A percentile compares a stretch with the other conserved stretches of the same genome.
Evolutionary conservation across 345 rosid species (phyloP).

Genomic region (Laguncularia racemosa): DNA sequence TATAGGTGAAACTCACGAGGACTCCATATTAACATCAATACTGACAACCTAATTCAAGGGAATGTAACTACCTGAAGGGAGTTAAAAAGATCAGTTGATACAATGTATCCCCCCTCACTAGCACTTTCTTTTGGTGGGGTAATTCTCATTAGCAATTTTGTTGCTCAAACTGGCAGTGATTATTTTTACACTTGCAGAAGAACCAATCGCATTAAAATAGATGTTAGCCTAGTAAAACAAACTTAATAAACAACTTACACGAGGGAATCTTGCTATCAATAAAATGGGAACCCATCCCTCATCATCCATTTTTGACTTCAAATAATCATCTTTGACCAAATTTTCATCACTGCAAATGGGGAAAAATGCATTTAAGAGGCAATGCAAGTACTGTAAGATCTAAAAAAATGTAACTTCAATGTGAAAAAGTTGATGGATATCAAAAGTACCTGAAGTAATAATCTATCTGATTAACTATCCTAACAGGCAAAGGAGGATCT

Average conservation of each 20-base stretch:
- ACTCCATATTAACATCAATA: too few species aligned
- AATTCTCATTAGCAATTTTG: too few species aligned
- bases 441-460: conserved; percentile 57
- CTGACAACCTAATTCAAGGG: too few species aligned
- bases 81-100: too few species aligned
- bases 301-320: conserved; percentile 19
- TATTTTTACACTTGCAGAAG: too few species aligned
- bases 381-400: background rate
- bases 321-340: conserved; percentile 17
- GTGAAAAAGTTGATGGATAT: background rate
- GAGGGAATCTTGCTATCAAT: conserved; percentile 19
- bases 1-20: too few species aligned
- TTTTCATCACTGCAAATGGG: conserved; percentile 40
- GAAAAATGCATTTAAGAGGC: conserved; percentile 1
- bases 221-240: too few species aligned
- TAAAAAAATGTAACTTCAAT: background rate
- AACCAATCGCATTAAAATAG: too few species aligned
- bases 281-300: conserved; percentile 16
- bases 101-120: too few species aligned
- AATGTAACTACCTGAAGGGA: too few species aligned
- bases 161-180: too few species aligned
- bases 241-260: conserved; percentile 10
- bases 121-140: too few species aligned
- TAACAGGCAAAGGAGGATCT: conserved; percentile 21
- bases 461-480: conserved; percentile 45